Percentiles rank a stretch among this genome's conserved stretches.
Evolutionary conservation across 2,329 filamentous ascomycete species (phyloP).

Genomic region (Beauveria pseudobassiana): DNA sequence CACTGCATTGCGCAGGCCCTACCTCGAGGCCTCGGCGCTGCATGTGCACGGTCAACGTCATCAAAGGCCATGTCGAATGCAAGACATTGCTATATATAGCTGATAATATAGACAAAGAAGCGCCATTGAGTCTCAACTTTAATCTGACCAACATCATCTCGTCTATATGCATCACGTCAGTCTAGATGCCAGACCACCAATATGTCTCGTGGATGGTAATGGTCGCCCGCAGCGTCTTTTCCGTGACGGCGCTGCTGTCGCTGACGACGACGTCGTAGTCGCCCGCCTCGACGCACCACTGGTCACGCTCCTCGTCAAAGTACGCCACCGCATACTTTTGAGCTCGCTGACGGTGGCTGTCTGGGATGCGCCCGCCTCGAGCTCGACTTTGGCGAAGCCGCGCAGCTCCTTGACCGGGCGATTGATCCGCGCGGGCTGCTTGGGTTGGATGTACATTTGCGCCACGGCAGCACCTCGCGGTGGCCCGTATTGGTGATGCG

Average conservation of each 20-base stretch:
- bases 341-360: slow-evolving; percentile 47
- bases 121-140: background rate
- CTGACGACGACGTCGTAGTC: slow-evolving; percentile 56
- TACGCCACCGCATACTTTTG: slow-evolving; percentile 60
- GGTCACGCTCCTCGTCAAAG: slow-evolving; percentile 59
- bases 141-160: background rate
- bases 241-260: slow-evolving; percentile 45
- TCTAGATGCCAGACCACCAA: slow-evolving; percentile 59
- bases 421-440: slow-evolving; percentile 46
- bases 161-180: background rate
- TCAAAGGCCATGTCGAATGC: background rate
- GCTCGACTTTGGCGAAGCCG: slow-evolving; percentile 56
- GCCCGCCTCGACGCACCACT: slow-evolving; percentile 61
- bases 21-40: background rate
- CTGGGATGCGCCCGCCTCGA: slow-evolving; percentile 53
- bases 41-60: background rate
- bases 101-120: background rate
- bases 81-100: background rate
- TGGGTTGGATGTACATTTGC: slow-evolving; percentile 48
- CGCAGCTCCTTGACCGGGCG: slow-evolving; percentile 56
- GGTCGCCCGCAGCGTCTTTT: slow-evolving; percentile 39
- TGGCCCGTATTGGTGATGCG: slow-evolving; percentile 55
- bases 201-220: slow-evolving; percentile 54
- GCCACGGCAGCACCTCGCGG: slow-evolving; percentile 44
- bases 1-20: background rate